Percentiles rank a stretch among this genome's conserved stretches.
Conservation (phyloP, 2,329 filamentous ascomycete species). For the Macrophomina phaseolina region DNA sequence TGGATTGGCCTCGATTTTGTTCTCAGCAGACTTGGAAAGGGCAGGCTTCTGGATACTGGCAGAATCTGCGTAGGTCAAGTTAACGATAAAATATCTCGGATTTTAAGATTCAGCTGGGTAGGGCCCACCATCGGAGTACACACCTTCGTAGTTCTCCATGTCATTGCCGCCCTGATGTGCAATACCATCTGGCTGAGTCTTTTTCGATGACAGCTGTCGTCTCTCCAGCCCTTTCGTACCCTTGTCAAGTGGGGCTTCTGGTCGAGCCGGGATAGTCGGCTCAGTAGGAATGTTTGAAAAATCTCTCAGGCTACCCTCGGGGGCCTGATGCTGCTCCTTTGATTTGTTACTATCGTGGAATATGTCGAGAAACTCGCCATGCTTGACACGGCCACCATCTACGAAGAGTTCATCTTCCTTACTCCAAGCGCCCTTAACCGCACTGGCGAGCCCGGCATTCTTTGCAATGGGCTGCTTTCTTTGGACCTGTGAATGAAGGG, state of each 20-base stretch:
- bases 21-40: not conserved
- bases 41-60: not conserved
- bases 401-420: conserved; percentile 11
- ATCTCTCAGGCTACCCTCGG: not conserved
- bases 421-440: not conserved
- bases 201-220: not conserved
- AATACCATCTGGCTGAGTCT: not conserved
- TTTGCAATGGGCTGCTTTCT: not conserved
- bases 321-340: not conserved
- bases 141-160: not conserved
- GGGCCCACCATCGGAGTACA: conserved; percentile 9
- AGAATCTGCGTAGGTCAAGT: not conserved
- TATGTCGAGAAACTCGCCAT: conserved; percentile 7
- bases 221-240: not conserved
- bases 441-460: not conserved
- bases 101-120: not conserved
- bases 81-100: not conserved
- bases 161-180: not conserved
- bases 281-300: conserved; percentile 11
- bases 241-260: not conserved
- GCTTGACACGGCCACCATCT: conserved; percentile 1
- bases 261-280: not conserved
- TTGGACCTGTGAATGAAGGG: not conserved
- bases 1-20: not conserved
- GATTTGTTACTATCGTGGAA: conserved; percentile 2